Base-by-base conservation (phyloP, 2,329 filamentous ascomycete species). In the Cryphonectria carpinicola region DNA sequence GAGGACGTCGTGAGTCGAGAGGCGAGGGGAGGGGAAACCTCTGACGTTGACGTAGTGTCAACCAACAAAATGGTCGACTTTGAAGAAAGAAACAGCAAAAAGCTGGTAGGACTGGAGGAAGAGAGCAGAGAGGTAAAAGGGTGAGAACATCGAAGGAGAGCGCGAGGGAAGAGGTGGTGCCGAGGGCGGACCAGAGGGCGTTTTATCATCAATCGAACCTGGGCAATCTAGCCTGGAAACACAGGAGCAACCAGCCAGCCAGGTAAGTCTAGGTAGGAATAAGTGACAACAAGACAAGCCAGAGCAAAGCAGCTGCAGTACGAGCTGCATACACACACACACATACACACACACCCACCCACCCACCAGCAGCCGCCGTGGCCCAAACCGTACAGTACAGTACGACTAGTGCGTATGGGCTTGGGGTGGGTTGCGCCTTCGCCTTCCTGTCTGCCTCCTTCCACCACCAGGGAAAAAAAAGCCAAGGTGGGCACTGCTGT, bases 11-110 rank as follows among this genome's bases (percentile, higher is more conserved):
- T 64, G 52, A 14, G 49, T 65, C 68, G 71, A 72, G 71, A 70
- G 68, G 56, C 61, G 69, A 66, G 54, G 68, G 54, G 68, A 69
- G 65, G 46, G 25, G 63, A 41, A 28, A 68, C 70, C 68, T 70
- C 68, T 70, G 68, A 72, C 70, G 35, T 69, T 62, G 63, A 70
- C 70, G 46, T 68, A 70, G 58, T 54, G 65, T 70, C 68, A 64
- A 67, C 68, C 68, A 68, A 67, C 70, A 49, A 43, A 28, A 32
- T n/a, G 28, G n/a, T 14, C 19, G 39, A 63, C 37, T 52, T n/a
- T n/a, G 22, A 49, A 8, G 6, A 49, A n/a, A 3, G 37, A 11
- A 13, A 32, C 32, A 32, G 32, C 32, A 32, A 52, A 56, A 72
- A 66, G 70, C 35, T 43, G 39, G 39, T 61, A 56, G 60, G 39